Percentiles rank a stretch among this genome's conserved stretches.
phyloP scores from a whole-genome alignment of 73 alveolate species.

The Paramecium bursaria region DNA sequence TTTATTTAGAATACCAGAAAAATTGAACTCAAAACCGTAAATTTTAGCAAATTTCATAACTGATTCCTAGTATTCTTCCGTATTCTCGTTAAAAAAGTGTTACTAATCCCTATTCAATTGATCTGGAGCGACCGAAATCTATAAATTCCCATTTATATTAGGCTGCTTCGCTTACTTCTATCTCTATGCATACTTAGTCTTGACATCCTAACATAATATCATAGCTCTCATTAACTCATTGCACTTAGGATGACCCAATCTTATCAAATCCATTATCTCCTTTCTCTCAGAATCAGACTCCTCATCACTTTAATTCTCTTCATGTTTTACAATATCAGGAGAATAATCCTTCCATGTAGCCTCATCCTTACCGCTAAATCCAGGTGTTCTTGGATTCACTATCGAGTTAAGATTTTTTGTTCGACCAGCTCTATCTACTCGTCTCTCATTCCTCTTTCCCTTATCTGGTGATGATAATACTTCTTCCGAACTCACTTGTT shows the following conservation, averaged over 20 bases:
- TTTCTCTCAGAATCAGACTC: neutral
- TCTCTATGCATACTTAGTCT: constrained; percentile 22
- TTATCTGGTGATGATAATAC: constrained; percentile 19
- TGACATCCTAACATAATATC: constrained; percentile 56
- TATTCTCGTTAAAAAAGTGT: constrained; percentile 34
- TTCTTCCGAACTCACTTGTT: too few species aligned
- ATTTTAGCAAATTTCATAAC: constrained; percentile 26
- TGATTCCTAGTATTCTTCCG: constrained; percentile 37
- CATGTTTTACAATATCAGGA: too few species aligned
- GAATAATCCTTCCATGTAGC: too few species aligned
- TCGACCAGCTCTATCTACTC: too few species aligned
- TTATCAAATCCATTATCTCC: neutral
- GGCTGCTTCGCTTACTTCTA: neutral
- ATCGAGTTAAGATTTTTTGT: too few species aligned
- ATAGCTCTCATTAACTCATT: constrained; percentile 31
- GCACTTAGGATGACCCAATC: neutral
- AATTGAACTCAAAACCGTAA: constrained; percentile 40
- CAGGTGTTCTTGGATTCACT: too few species aligned
- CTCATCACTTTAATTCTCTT: constrained; percentile 21
- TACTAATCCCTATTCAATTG: constrained; percentile 4
- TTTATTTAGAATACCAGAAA: constrained; percentile 23
- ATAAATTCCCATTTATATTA: constrained; percentile 16
- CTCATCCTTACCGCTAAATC: too few species aligned
- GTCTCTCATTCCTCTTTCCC: too few species aligned
- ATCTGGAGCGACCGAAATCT: constrained; percentile 24